These are phyloP conservation scores for Teratosphaeria viscida DNA, from an alignment of 2,329 filamentous ascomycete species.

Conservation along the genomic window DNA sequence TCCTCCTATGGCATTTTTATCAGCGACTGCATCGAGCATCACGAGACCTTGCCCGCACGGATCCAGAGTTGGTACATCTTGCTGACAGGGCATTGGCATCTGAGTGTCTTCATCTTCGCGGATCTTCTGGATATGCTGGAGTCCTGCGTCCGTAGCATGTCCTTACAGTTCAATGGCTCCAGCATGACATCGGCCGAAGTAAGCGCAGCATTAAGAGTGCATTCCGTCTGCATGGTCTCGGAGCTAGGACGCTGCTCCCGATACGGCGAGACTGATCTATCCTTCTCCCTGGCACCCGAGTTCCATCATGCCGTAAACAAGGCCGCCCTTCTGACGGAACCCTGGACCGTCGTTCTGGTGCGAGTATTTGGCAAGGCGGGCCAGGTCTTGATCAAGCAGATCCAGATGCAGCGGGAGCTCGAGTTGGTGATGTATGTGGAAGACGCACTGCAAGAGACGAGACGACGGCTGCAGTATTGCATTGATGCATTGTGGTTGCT, in stretches of 20 bases:
- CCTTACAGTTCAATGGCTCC: neutral
- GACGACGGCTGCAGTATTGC: neutral
- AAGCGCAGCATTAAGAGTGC: neutral
- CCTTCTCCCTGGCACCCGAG: conserved; percentile 7
- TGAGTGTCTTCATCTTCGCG: conserved; percentile 10
- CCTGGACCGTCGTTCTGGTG: conserved; percentile 11
- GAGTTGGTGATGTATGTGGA: neutral
- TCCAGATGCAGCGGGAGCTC: neutral
- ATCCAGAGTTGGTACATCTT: conserved; percentile 14
- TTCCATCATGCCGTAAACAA: conserved; percentile 11
- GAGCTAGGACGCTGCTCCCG: conserved; percentile 9
- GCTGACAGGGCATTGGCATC: conserved; percentile 11
- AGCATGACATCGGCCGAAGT: neutral
- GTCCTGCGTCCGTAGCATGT: conserved; percentile 5
- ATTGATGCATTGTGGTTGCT: neutral
- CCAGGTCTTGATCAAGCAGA: conserved; percentile 3
- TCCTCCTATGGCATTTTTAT: conserved; percentile 10
- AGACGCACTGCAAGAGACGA: neutral
- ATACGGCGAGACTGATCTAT: conserved; percentile 1
- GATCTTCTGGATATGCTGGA: conserved; percentile 10
- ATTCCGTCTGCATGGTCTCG: conserved; percentile 2
- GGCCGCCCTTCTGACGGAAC: conserved; percentile 12
- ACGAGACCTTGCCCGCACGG: conserved; percentile 9
- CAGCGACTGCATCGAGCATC: conserved; percentile 9
- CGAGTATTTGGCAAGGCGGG: conserved; percentile 10